These are phyloP conservation scores for Vanrija sp. DNA, from an alignment of 1,284 basidiomycete genomes.

Conservation along the genomic window DNA sequence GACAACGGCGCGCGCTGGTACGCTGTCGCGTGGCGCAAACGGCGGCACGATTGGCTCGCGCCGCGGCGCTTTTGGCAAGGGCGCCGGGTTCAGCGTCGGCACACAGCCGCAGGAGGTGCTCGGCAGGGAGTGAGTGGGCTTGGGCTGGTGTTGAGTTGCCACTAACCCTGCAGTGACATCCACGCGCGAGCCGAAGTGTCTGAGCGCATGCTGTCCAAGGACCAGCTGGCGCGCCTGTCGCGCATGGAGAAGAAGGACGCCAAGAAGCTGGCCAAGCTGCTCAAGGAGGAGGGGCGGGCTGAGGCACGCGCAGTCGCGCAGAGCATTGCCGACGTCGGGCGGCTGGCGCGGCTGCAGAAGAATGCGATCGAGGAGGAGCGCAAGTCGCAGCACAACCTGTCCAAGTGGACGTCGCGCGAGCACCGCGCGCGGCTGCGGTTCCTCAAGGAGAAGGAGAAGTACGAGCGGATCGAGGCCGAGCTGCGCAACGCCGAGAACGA, in stretches of 20 bases:
- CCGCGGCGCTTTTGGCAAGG: slow-evolving; percentile 42
- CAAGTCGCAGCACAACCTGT: slow-evolving; percentile 43
- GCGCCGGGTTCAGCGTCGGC: slow-evolving; percentile 42
- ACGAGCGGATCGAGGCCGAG: slow-evolving; percentile 46
- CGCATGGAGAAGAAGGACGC: slow-evolving; percentile 48
- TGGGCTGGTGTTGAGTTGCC: background rate
- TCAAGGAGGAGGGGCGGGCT: slow-evolving; percentile 47
- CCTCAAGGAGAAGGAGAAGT: slow-evolving; percentile 49
- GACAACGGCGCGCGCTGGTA: slow-evolving; percentile 28
- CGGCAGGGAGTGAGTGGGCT: slow-evolving; percentile 36
- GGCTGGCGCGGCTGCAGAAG: slow-evolving; percentile 44
- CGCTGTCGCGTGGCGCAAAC: slow-evolving; percentile 34
- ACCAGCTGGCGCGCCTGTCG: slow-evolving; percentile 31
- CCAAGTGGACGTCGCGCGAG: slow-evolving; percentile 47
- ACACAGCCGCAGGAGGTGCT: slow-evolving; percentile 46
- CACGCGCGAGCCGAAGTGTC: slow-evolving; percentile 41
- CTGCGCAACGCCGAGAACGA: slow-evolving; percentile 47
- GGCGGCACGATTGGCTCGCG: slow-evolving; percentile 41
- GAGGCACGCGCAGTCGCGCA: slow-evolving; percentile 42
- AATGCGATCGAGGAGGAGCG: slow-evolving; percentile 47
- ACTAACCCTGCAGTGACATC: slow-evolving; percentile 31
- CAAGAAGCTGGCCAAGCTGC: slow-evolving; percentile 45
- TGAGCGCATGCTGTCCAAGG: slow-evolving; percentile 37
- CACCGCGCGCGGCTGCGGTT: slow-evolving; percentile 49
- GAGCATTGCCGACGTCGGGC: slow-evolving; percentile 48